phyloP scores from a whole-genome alignment of 306 rosid genomes.

The Gynostemma pentaphyllum region DNA sequence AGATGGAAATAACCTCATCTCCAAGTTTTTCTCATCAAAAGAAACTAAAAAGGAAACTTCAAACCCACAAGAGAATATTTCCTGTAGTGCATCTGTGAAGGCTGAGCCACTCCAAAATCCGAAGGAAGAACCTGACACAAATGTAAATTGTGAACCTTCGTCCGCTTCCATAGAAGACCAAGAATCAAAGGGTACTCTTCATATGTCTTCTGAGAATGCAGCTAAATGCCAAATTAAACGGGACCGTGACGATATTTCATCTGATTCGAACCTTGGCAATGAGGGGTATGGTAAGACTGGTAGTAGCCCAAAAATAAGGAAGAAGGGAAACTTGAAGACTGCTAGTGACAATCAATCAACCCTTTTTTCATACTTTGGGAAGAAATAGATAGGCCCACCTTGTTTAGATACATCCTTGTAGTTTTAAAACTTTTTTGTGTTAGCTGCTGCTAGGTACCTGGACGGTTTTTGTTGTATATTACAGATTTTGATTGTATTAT shows the following conservation, averaged over 20 bases:
- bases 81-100: not conserved
- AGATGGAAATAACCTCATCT: slow-evolving; percentile 37
- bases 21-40: slow-evolving; percentile 51
- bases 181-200: slow-evolving; percentile 17
- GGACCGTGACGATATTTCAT: slow-evolving; percentile 32
- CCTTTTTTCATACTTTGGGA: slow-evolving; percentile 59
- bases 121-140: slow-evolving; percentile 26
- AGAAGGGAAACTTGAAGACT: slow-evolving; percentile 38
- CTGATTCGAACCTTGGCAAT: slow-evolving; percentile 24
- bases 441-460: not conserved
- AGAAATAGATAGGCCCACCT: slow-evolving; percentile 19
- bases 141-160: not conserved
- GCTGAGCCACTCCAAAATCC: slow-evolving; percentile 14
- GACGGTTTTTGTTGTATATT: not conserved
- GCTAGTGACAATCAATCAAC: slow-evolving; percentile 49
- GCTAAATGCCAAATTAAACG: slow-evolving; percentile 35
- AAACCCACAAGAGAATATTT: not conserved
- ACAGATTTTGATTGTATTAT: not conserved
- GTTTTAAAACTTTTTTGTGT: not conserved
- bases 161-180: slow-evolving; percentile 18
- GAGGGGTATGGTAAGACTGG: slow-evolving; percentile 7
- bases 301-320: slow-evolving; percentile 34
- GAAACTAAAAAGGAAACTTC: slow-evolving; percentile 29
- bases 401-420: not conserved
- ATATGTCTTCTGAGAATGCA: slow-evolving; percentile 15